Percentiles rank a stretch among this genome's conserved stretches.
Conservation (phyloP, 1,284 basidiomycete species). For the Clitocybe nebularis region DNA sequence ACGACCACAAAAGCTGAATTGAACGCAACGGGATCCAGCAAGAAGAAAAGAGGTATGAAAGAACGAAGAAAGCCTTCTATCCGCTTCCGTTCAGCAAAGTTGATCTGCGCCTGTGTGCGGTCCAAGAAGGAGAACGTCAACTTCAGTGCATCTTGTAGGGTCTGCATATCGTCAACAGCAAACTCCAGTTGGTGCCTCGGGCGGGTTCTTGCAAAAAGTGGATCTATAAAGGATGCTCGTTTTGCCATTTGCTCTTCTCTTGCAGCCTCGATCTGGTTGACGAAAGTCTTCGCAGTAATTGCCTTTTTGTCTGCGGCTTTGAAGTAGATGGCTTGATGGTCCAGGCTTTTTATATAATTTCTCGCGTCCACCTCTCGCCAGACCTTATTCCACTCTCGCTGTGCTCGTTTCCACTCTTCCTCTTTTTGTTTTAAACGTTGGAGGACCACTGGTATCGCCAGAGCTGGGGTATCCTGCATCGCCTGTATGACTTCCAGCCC, state of each 20-base stretch:
- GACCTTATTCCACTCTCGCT: slow-evolving; percentile 98
- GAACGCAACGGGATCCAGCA: slow-evolving; percentile 67
- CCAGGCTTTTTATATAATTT: slow-evolving; percentile 91
- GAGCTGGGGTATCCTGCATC: slow-evolving; percentile 89
- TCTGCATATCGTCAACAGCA: slow-evolving; percentile 70
- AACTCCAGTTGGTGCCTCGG: slow-evolving; percentile 81
- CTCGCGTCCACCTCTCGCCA: slow-evolving; percentile 96
- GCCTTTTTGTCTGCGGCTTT: slow-evolving; percentile 92
- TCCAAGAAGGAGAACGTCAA: slow-evolving; percentile 90
- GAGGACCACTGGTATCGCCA: slow-evolving; percentile 94
- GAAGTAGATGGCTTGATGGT: slow-evolving; percentile 92
- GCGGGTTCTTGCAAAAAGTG: slow-evolving; percentile 68
- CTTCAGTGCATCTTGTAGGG: slow-evolving; percentile 86
- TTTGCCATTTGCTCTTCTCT: slow-evolving; percentile 84
- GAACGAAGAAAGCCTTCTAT: slow-evolving; percentile 84
- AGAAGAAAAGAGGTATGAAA: slow-evolving; percentile 74
- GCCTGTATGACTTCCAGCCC: slow-evolving; percentile 88
- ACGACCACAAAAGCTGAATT: slow-evolving; percentile 61
- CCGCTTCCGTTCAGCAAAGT: slow-evolving; percentile 69
- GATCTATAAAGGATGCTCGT: slow-evolving; percentile 73
- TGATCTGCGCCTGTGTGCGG: slow-evolving; percentile 75
- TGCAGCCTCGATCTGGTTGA: slow-evolving; percentile 87
- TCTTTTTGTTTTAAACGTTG: slow-evolving; percentile 93
- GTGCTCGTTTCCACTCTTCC: slow-evolving; percentile 99
- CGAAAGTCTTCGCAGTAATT: slow-evolving; percentile 78